Conservation (phyloP, 495 filamentous ascomycete genomes). For the Aspergillus funiculosus region DNA sequence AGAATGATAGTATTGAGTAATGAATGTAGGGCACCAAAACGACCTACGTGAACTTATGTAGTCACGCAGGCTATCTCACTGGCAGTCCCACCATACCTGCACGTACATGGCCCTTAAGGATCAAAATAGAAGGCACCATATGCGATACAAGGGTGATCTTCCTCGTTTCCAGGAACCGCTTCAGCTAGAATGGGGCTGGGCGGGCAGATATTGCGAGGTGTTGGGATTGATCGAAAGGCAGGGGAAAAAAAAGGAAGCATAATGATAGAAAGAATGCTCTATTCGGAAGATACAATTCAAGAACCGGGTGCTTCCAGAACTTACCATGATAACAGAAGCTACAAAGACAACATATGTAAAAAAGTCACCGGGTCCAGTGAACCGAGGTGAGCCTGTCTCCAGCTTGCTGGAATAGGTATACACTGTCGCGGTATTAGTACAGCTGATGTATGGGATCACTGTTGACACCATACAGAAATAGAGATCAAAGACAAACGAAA, state of each 20-base stretch:
- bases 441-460: slow-evolving; percentile 10
- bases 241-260: slow-evolving; percentile 12
- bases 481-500: slow-evolving; percentile 72
- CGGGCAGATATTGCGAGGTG: slow-evolving; percentile 96
- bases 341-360: slow-evolving; percentile 63
- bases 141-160: slow-evolving; percentile 83
- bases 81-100: slow-evolving; percentile 85
- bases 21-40: slow-evolving; percentile 87
- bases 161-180: slow-evolving; percentile 98
- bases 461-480: slow-evolving; percentile 60
- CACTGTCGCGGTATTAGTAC: slow-evolving; percentile 43
- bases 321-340: slow-evolving; percentile 54
- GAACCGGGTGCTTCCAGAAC: slow-evolving; percentile 27
- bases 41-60: slow-evolving; percentile 59
- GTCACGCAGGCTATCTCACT: slow-evolving; percentile 74
- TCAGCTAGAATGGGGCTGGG: slow-evolving; percentile 74
- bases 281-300: background rate
- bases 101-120: slow-evolving; percentile 61
- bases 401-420: slow-evolving; percentile 60
- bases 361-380: slow-evolving; percentile 61
- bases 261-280: background rate
- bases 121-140: slow-evolving; percentile 69
- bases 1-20: slow-evolving; percentile 12
- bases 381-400: slow-evolving; percentile 55
- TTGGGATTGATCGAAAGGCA: slow-evolving; percentile 18